Evolutionary conservation across 805 yeast species (phyloP), one percentile per base, ranked within the genome.

Genomic region (Hanseniaspora thailandica): DNA sequence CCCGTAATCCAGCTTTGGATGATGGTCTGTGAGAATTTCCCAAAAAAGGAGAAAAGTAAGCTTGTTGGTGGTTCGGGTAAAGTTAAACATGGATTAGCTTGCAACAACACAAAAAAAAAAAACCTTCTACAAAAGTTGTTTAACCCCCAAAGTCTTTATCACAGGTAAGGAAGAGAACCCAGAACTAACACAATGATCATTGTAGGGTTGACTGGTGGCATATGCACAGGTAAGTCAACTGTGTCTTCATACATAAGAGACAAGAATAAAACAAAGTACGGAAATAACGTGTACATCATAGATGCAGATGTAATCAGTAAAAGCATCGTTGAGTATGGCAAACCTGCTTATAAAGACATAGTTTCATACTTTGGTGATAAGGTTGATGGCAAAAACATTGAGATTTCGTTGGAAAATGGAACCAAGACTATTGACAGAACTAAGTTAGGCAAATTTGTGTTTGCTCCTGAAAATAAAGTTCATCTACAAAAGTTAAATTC

Each of bases 191-290:
- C 10, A 12, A 90, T 93, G 98, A 75, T 93, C 44, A 75, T 93
- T 31, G 76, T 93, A 5, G 99, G 99, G 1, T 75, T 93, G n/a
- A 93, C 98, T 0, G 99, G 99, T 1, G 96, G 97, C 1, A 93
- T 93, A 47, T 96, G 96, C 5, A 76, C 93, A n/a, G 99, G 99
- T 2, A 93, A 93, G 62, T 83, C 95, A 19, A 90, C 97, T 0
- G 97, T 86, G 0, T 86, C 96, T 0, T 62, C 69, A 17, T 66
- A 76, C 34, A 68, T 93, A 10, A 57, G 65, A 4, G 75, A 77
- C 9, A 67, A 77, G 19, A 50, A 50, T 10, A 20, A 23, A 17
- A 10, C 74, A 13, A 23, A 13, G 15, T 47, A 47, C 30, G 36
- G 39, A 17, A 38, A 81, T 61, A 62, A 71, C 1, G 55, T 84